phyloP scores from a whole-genome alignment of 2,329 filamentous ascomycete genomes.

The Penicillium glabrum region DNA sequence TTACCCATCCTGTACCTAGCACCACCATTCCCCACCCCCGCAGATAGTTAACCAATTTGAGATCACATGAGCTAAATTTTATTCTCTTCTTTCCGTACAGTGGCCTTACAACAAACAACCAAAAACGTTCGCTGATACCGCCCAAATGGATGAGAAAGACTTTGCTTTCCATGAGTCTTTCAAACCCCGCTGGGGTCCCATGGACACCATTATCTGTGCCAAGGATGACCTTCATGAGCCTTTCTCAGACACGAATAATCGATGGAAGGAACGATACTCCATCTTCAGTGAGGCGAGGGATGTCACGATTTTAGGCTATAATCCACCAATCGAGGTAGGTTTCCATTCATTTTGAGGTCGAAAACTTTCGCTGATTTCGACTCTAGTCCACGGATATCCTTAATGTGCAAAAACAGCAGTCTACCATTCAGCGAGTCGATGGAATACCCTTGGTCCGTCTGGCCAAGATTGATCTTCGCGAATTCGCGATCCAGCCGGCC shows the following conservation, averaged over 20 bases:
- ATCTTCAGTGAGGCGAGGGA: slow-evolving; percentile 35
- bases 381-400: slow-evolving; percentile 31
- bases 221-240: slow-evolving; percentile 39
- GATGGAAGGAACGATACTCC: slow-evolving; percentile 56
- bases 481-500: slow-evolving; percentile 31
- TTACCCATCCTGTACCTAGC: slow-evolving; percentile 21
- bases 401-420: slow-evolving; percentile 35
- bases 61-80: slow-evolving; percentile 40
- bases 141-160: slow-evolving; percentile 63
- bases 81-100: slow-evolving; percentile 52
- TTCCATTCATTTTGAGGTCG: neutral
- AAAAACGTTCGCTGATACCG: slow-evolving; percentile 64
- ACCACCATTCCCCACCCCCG: slow-evolving; percentile 3
- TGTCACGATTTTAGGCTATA: slow-evolving; percentile 29
- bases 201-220: slow-evolving; percentile 69
- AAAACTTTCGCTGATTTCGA: neutral
- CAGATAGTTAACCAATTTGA: slow-evolving; percentile 39
- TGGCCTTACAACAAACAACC: slow-evolving; percentile 82
- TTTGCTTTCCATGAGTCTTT: slow-evolving; percentile 69
- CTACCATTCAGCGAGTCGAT: slow-evolving; percentile 51
- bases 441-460: slow-evolving; percentile 59
- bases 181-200: slow-evolving; percentile 76
- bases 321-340: slow-evolving; percentile 22
- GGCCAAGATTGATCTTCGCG: slow-evolving; percentile 32
- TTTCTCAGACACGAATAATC: slow-evolving; percentile 34